Evolutionary conservation across 176 grass and related monocot genomes (phyloP).

Genomic region (Phyllostachys edulis): DNA sequence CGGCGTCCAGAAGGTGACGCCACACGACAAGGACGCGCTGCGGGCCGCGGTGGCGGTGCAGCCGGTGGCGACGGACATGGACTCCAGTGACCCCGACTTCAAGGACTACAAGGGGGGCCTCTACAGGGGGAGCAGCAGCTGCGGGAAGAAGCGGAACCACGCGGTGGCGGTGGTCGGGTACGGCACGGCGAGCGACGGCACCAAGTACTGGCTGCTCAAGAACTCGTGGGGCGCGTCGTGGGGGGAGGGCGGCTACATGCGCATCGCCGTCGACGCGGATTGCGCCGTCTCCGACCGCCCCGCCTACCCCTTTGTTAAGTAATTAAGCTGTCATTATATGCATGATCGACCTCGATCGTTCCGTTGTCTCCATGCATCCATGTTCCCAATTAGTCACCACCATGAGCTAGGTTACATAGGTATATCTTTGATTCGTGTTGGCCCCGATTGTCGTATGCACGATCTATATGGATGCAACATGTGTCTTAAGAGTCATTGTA

Average conservation of each 20-base stretch:
- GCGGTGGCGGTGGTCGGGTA: background rate
- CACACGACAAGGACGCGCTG: background rate
- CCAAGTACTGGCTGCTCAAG: background rate
- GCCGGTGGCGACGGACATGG: background rate
- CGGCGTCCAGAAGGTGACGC: background rate
- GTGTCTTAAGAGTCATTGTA: background rate
- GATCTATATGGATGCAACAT: no score
- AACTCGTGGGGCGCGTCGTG: background rate
- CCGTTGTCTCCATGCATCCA: background rate
- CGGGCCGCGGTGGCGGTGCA: background rate
- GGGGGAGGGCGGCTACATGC: background rate
- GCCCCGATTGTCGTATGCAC: no score
- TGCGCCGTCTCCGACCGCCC: background rate
- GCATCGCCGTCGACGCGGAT: background rate
- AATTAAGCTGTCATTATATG: background rate
- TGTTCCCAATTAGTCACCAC: background rate
- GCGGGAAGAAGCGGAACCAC: background rate
- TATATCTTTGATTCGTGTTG: background rate
- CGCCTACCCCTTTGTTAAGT: background rate
- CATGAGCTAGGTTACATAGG: no score
- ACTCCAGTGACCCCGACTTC: background rate
- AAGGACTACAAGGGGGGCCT: background rate
- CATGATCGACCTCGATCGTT: background rate
- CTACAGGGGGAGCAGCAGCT: background rate
- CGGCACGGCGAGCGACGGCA: background rate